phyloP scores from a whole-genome alignment of 2,329 filamentous ascomycete species.

The Akanthomyces muscarius region DNA sequence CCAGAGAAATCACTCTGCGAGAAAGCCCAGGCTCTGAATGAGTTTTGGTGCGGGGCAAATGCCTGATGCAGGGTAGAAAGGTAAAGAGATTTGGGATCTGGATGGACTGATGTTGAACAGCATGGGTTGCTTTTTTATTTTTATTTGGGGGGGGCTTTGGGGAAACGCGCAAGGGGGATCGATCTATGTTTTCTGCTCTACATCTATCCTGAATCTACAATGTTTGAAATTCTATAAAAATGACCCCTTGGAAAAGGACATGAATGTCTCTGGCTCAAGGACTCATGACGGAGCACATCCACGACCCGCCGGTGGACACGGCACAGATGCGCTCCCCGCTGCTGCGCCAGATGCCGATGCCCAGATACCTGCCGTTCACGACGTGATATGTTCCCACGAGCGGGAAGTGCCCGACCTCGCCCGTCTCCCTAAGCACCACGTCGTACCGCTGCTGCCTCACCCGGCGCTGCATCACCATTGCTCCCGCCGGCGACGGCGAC shows the following conservation, averaged over 20 bases:
- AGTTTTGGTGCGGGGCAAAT: too few species aligned
- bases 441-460: slow-evolving; percentile 31
- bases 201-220: background rate
- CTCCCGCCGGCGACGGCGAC: background rate
- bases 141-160: too few species aligned
- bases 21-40: too few species aligned
- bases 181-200: too few species aligned
- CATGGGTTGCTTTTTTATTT: too few species aligned
- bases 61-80: too few species aligned
- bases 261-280: background rate
- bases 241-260: too few species aligned
- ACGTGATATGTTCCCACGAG: slow-evolving; percentile 34
- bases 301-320: slow-evolving; percentile 30
- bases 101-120: too few species aligned
- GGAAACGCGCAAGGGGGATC: too few species aligned
- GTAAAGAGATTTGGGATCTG: too few species aligned
- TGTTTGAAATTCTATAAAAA: background rate
- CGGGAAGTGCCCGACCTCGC: slow-evolving; percentile 25
- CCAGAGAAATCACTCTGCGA: too few species aligned
- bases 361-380: slow-evolving; percentile 27
- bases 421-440: slow-evolving; percentile 27
- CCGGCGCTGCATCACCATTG: slow-evolving; percentile 30
- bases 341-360: slow-evolving; percentile 31
- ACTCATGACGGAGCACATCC: slow-evolving; percentile 31
- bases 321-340: slow-evolving; percentile 30